These are phyloP conservation scores for Dactylellina drechsleri DNA, from an alignment of 2,329 filamentous ascomycete genomes.

Conservation along the genomic window DNA sequence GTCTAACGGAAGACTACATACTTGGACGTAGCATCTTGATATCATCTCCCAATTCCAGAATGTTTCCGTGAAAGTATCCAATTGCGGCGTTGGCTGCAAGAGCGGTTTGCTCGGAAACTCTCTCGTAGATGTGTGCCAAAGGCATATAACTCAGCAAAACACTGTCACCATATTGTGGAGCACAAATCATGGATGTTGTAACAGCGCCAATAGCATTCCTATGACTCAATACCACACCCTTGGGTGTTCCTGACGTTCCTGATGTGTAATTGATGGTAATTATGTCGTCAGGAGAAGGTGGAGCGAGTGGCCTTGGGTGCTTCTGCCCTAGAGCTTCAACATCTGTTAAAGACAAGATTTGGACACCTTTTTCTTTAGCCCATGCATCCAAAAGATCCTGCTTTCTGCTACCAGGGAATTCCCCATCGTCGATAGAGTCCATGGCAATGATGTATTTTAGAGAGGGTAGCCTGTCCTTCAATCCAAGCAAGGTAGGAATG, in stretches of 20 bases:
- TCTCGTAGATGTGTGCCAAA: slow-evolving; percentile 91
- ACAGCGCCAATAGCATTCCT: slow-evolving; percentile 79
- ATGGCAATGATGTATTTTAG: slow-evolving; percentile 89
- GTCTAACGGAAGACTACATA: slow-evolving; percentile 1
- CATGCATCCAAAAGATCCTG: slow-evolving; percentile 78
- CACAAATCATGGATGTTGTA: slow-evolving; percentile 66
- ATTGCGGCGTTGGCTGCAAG: slow-evolving; percentile 78
- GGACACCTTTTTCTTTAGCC: slow-evolving; percentile 77
- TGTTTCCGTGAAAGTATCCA: slow-evolving; percentile 94
- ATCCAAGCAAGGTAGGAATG: slow-evolving; percentile 57
- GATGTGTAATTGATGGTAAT: slow-evolving; percentile 93
- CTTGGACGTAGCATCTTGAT: slow-evolving; percentile 86
- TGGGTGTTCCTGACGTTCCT: slow-evolving; percentile 82
- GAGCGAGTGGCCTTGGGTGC: slow-evolving; percentile 75
- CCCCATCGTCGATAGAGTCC: slow-evolving; percentile 82
- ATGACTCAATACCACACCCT: slow-evolving; percentile 86
- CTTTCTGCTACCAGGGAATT: slow-evolving; percentile 81
- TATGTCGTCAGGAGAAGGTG: slow-evolving; percentile 78
- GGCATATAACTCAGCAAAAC: slow-evolving; percentile 87
- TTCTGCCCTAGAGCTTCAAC: slow-evolving; percentile 83
- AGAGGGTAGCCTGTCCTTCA: slow-evolving; percentile 65
- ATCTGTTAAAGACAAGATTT: slow-evolving; percentile 80
- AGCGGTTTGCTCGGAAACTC: slow-evolving; percentile 79
- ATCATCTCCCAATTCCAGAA: slow-evolving; percentile 86
- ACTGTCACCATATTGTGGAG: slow-evolving; percentile 67